Base-by-base conservation (phyloP, 352 stramenopile genomes). In the Thraustotheca clavata region DNA sequence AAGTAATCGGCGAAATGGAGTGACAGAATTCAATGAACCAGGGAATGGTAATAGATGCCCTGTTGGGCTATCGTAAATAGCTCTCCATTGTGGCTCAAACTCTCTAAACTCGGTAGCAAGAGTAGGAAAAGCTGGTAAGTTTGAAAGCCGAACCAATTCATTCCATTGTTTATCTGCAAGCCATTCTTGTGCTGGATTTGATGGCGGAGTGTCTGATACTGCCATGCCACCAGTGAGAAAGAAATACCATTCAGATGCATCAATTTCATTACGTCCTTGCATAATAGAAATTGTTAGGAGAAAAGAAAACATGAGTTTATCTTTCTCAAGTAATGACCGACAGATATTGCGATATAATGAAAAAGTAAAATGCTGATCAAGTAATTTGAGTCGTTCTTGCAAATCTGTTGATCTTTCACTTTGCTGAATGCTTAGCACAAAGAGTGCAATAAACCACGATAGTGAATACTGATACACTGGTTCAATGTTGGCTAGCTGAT, bases 221-320 rank as follows among this genome's bases (percentile, higher is more conserved):
- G 86, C 88, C n/a, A 96, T 71, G 27, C 94, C 91, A 40, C 93
- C 93, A 4, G 93, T 98, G 31, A 98, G 86, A 39, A 98, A 70
- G 65, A 98, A 98, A 22, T 95, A 88, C 90, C 91, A 98, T 69
- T 97, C 89, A 14, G 71, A 71, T 34, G 73, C 78, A 62, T 96
- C 85, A 41, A 97, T 67, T 60, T 89, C 77, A 54, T 79, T 69
- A 49, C 84, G 82, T 38, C 81, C 80, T 67, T 90, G 77, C 67
- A 91, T 89, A 74, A 96, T 94, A 2, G 80, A 88, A 41, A 91
- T 83, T 20, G 84, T 94, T 11, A 96, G 68, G 59, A 96, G 49
- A 63, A 97, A 97, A 0, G 88, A 92, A 52, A 97, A 97, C 73
- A 97, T 90, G 31, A 97, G 79, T 52, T 97, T 97, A 71, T 97